Evolutionary conservation across 768 basidiomycete species (phyloP), one percentile per base, ranked within the genome.

Genomic region (Amanita fuliginea): DNA sequence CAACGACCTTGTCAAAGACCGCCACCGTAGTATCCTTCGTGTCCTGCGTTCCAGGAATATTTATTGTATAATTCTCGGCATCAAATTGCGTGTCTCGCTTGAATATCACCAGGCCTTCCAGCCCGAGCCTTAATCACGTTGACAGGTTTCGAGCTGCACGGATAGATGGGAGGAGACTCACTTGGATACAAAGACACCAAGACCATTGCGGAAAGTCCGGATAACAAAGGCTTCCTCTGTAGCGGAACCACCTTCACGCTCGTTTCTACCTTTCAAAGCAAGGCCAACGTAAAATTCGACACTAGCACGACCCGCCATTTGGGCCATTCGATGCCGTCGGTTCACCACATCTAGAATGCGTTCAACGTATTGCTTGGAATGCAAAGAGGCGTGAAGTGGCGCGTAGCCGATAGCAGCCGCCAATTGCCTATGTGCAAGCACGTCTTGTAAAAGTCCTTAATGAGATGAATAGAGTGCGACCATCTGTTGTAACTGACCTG

Each of bases 271-370:
- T 56, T 90, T 91, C 53, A 98, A 66, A 3, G 94, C 92, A 13
- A 99, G 68, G 0, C 95, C 94, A 22, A 97, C 93, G 58, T 96
- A 98, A 56, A 98, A 99, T 65, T 99, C 95, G 28, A 97, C 86
- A 61, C 91, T 95, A 0, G 96, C 96, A 11, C 96, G 75, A 3
- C 94, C 83, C 0, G 96, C 96, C 87, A 94, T 95, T 60, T 99
- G 96, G 0, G 96, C 96, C 79, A 95, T 86, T 22, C 95, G 77
- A 62, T 99, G 95, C 14, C 94, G 76, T 37, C 83, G 77, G 59
- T 98, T 99, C 46, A 98, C 86, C 19, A 86, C 81, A 50, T 83
- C 83, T 54, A 98, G 66, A 6, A 87, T 76, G 16, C 83, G 80
- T 61, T 98, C 96, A 2, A 98, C 88, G 57, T 91, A 82, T 11